Base-by-base conservation (phyloP, 2,329 filamentous ascomycete species). In the Trichoderma brevicompactum region DNA sequence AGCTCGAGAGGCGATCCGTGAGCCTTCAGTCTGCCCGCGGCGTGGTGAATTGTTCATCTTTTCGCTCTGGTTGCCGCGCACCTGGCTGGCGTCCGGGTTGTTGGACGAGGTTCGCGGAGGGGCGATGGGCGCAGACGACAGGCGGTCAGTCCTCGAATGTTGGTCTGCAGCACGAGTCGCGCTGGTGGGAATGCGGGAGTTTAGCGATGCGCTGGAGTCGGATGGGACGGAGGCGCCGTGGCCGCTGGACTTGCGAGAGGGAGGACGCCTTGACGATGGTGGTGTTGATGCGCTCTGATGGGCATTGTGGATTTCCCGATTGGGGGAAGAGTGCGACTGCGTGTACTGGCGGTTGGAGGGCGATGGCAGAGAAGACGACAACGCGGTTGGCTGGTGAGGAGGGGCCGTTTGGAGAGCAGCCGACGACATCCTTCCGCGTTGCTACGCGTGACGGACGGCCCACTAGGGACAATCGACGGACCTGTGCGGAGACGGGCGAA, bases 101-200 rank as follows among this genome's bases (percentile, higher is more conserved):
- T 87, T 90, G 49, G 92, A 95, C 13, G 93, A 96, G 7, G 91
- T 94, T 73, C 93, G 87, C 41, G 92, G 91, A 54, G 91, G 93
- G 64, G 90, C 89, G 71, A 92, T 84, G 28, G 91, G 89, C 61
- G 90, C 87, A 77, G 82, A 85, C 78, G 79, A 85, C 79, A 82
- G 80, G 72, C 83, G 81, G 72, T 84, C 83, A 68, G 82, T 79
- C 65, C 80, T 72, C 34, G 79, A 76, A 44, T 80, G 75, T 50
- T 82, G 79, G 53, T 84, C 79, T 66, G 78, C 71, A 34, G 79
- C 74, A 23, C 76, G 71, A 15, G 80, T 76, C 48, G 79, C 79
- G 58, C 79, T 75, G 69, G 81, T 72, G 61, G 81, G 78, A 62
- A 79, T 77, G 71, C 82, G 79, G 65, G 83, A 82, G 65, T 80